Evolutionary conservation across 2,329 filamentous ascomycete species (phyloP), one percentile per base, ranked within the genome.

Genomic region (Trichoderma koningiopsis): DNA sequence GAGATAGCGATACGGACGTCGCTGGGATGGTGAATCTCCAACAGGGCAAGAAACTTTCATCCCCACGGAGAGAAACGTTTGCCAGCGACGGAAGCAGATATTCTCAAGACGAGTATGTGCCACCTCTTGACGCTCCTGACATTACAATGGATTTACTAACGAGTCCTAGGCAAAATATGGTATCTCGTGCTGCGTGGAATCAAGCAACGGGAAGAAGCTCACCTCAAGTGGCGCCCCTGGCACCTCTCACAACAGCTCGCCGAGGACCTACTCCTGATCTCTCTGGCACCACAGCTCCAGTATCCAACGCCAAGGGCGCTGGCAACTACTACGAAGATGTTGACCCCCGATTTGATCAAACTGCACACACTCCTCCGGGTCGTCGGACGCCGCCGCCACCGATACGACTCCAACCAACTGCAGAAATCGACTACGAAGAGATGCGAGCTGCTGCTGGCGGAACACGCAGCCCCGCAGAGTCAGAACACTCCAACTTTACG

Each of bases 251-350:
- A 37, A 81, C 80, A 60, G 71, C 75, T 53, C 75, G 77, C 61
- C 72, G 76, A 63, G 76, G 63, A n/a, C 70, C 65, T 59, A 59
- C 24, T 5, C 78, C 80, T 68, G 82, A 84, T 70, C 74, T 80
- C 37, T 75, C 79, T 53, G 77, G 73, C 57, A 53, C 78, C 77
- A 56, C 77, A 52, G 79, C 80, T 37, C 77, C 80, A 19, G 74
- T 79, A 19, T 74, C 75, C 52, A 77, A 75, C 63, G 74, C 73
- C 8, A 77, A 73, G 24, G 71, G 74, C 71, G 78, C 72, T 60
- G 81, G 76, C 74, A 81, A 86, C 71, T 98, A 98, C 81, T 97
- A 96, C 77, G 96, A 98, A 84, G 95, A 98, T 78, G 89, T 97
- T 14, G 94, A 97, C 73, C 94, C 95, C 56, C 92, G 90, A 68